Base-by-base conservation (phyloP, 177 flowering plant species). In the Tripterygium wilfordii region DNA sequence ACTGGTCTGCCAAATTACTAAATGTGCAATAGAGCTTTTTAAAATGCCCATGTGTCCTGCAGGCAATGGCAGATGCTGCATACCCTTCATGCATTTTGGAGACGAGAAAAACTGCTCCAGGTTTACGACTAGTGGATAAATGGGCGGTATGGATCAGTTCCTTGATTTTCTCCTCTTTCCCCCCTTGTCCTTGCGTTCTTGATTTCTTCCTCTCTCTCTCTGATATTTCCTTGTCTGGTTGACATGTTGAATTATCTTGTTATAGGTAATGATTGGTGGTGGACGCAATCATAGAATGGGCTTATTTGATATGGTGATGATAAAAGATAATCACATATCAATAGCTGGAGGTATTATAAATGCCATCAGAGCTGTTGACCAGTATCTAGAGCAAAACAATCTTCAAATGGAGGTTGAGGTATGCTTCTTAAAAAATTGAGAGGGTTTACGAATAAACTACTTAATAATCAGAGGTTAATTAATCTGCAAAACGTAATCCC, bases 51-150 rank as follows among this genome's bases (percentile, higher is more conserved):
- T 59, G 32, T 39, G 65, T 64, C 31, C 42, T 71, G 57, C 66
- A 92, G 98, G 81, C 79, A 49, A 92, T 92, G 98, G 87, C 91
- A 48, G 82, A 82, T 68, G 91, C 88, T 66, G 94, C 96, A 56
- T 24, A 52, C 19, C 98, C 96, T 58, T 96, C 98, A 26, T 43
- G 30, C 60, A 82, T 92, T 38, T 65, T 92, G 45, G 98, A 92
- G 76, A 92, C 96, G 4, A 76, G 98, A 68, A 92, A 92, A 74
- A 88, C 98, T 55, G 98, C 96, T 62, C 98, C 96, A 42, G 88
- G 88, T 58, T 64, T 92, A 68, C 96, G 96, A 42, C 69, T 92
- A 79, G 94, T 88, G 79, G 96, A 92, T 65, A 92, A 92, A 72
- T 92, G 96, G 96, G 98, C 96, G 76, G 98, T 88, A 51, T 49